Base-by-base conservation (phyloP, 805 yeast species). In the Maudiozyma saulgeensis region DNA sequence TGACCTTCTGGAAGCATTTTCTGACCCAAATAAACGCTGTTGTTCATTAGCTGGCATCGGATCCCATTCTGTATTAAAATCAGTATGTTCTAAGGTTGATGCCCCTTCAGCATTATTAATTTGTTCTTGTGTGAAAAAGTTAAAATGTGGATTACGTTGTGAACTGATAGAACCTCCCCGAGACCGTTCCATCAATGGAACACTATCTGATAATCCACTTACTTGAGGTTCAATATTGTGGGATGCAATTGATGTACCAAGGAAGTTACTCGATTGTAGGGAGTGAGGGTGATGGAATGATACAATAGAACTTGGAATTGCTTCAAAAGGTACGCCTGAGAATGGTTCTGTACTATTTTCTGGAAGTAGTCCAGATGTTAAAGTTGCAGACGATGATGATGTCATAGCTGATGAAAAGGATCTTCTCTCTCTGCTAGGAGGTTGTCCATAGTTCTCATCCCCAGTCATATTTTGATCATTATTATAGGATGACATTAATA, bases 31-130 rank as follows among this genome's bases (percentile, higher is more conserved):
- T 16, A 70, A 52, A 45, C 68, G 54, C 43, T 64, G 63, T 49
- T 78, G 82, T 34, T 78, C 79, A 35, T 78, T 76, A 28, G 78
- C 60, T 6, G 68, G 69, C 5, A 59, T 53, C 3, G 64, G 73
- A 53, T 85, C 89, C 84, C 93, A 84, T 56, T 79, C 74, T 7
- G 87, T 81, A 60, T 85, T 83, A 59, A 81, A 85, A 61, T 85
- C 93, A 21, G 84, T 77, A 56, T 78, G 76, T 53, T 81, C 86
- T 56, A 83, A 62, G 2, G 91, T 83, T 1, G 96, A 86, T 1
- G 91, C 76, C 44, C 96, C 96, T 48, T 86, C 93, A 0, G 98
- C 97, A 46, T 76, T 73, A 58, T 84, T 90, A 43, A 91, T 82
- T 56, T 88, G 93, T 49, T 85, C 87, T 4, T 84, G 73, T 11